These are phyloP conservation scores for Tuctoria greenei DNA, from an alignment of 176 grass and related monocot genomes.

Conservation along the genomic window DNA sequence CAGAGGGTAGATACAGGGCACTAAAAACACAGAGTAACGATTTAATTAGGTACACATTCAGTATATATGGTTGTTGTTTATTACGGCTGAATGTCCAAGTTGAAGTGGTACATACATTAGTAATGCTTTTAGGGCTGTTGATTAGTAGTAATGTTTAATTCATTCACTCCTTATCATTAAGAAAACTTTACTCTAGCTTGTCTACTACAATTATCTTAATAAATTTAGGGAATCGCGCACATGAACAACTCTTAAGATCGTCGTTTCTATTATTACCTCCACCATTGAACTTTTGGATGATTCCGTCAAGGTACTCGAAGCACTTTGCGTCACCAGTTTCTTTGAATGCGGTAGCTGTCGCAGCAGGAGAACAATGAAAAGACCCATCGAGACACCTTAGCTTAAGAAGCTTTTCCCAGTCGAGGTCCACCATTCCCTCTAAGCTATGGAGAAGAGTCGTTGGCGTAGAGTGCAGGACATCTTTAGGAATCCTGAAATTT, in stretches of 20 bases:
- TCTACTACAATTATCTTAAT: no score
- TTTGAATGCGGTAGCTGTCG: constrained; percentile 33
- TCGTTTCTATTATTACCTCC: constrained; percentile 3
- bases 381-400: constrained; percentile 41
- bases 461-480: constrained; percentile 31
- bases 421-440: constrained; percentile 39
- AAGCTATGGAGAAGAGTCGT: constrained; percentile 35
- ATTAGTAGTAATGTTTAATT: background rate
- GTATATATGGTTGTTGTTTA: no score
- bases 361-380: constrained; percentile 27
- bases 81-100: no score
- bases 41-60: no score
- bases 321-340: constrained; percentile 39
- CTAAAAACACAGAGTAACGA: constrained; percentile 12
- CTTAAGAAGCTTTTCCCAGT: constrained; percentile 46
- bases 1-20: constrained; percentile 37
- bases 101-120: no score
- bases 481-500: constrained; percentile 43
- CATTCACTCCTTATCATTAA: no score
- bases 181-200: no score
- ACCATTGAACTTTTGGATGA: constrained; percentile 21
- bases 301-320: constrained; percentile 26
- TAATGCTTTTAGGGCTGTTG: no score
- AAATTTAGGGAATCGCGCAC: no score
- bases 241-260: background rate